Conservation (phyloP, 305 asterid species). For the Fraxinus sp. region DNA sequence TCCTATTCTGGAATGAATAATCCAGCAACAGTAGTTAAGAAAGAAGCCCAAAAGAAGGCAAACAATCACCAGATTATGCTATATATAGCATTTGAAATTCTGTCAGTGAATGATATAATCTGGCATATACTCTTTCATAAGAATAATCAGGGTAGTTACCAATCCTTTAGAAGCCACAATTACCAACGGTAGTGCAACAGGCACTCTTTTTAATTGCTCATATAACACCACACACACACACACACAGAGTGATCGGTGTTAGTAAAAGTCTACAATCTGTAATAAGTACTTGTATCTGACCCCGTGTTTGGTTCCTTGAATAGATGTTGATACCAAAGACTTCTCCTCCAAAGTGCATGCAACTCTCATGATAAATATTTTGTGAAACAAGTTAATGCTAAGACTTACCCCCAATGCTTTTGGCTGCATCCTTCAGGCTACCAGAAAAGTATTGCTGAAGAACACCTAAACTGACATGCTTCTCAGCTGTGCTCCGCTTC, state of each 20-base stretch:
- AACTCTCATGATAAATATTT: constrained; percentile 3
- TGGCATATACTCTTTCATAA: neutral
- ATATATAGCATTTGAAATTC: neutral
- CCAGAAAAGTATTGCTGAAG: constrained; percentile 91
- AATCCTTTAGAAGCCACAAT: neutral
- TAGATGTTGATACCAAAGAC: neutral
- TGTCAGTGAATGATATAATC: neutral
- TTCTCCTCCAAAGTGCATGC: neutral
- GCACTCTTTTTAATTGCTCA: neutral
- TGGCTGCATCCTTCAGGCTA: constrained; percentile 95
- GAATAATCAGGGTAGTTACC: neutral
- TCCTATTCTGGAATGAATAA: neutral
- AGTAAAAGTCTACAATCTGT: neutral
- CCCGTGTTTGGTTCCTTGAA: neutral
- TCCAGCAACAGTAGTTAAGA: neutral
- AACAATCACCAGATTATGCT: neutral
- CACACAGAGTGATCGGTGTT: neutral
- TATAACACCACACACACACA: neutral
- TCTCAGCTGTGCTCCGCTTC: constrained; percentile 78
- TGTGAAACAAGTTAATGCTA: neutral
- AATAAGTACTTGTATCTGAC: neutral
- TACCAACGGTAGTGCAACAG: neutral
- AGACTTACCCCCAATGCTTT: constrained; percentile 91
- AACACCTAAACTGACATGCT: constrained; percentile 78
- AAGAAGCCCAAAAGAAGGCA: neutral